These are phyloP conservation scores for Sphaerostilbella broomeana DNA, from an alignment of 2,329 filamentous ascomycete species.

Conservation along the genomic window DNA sequence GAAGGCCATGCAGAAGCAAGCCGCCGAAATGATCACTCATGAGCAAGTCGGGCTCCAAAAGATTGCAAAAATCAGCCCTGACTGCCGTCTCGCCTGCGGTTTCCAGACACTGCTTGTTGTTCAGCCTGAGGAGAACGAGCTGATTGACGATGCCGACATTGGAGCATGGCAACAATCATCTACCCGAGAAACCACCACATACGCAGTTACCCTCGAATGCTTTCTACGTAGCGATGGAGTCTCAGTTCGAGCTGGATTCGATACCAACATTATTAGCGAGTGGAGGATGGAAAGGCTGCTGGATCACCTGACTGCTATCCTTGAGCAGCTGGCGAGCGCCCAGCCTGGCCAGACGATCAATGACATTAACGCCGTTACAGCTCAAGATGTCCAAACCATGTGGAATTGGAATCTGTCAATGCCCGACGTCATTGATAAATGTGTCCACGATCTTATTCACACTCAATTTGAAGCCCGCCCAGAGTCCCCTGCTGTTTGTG, in stretches of 20 bases:
- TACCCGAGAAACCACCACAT: no score
- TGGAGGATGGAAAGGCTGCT: background rate
- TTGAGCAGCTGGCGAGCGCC: background rate
- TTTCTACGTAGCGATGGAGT: background rate
- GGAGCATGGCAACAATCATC: background rate
- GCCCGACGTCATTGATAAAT: slow-evolving; percentile 1
- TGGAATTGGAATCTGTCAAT: background rate
- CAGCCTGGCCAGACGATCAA: background rate
- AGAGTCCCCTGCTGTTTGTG: background rate
- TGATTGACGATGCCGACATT: no score
- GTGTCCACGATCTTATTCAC: slow-evolving; percentile 3
- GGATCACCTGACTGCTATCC: background rate
- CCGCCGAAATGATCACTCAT: slow-evolving; percentile 4
- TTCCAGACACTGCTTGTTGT: slow-evolving; percentile 8
- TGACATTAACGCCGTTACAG: background rate
- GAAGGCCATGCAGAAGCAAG: background rate
- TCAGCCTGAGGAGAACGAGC: slow-evolving; percentile 1
- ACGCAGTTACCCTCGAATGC: background rate
- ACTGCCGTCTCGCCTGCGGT: background rate
- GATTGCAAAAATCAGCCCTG: slow-evolving; percentile 1
- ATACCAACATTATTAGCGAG: background rate
- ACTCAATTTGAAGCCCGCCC: background rate
- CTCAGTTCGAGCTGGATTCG: background rate
- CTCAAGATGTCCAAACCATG: background rate
- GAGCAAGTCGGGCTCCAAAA: slow-evolving; percentile 6